Evolutionary conservation across 768 basidiomycete species (phyloP), one percentile per base, ranked within the genome.

Genomic region (Tylopilus vinaceipallidus): DNA sequence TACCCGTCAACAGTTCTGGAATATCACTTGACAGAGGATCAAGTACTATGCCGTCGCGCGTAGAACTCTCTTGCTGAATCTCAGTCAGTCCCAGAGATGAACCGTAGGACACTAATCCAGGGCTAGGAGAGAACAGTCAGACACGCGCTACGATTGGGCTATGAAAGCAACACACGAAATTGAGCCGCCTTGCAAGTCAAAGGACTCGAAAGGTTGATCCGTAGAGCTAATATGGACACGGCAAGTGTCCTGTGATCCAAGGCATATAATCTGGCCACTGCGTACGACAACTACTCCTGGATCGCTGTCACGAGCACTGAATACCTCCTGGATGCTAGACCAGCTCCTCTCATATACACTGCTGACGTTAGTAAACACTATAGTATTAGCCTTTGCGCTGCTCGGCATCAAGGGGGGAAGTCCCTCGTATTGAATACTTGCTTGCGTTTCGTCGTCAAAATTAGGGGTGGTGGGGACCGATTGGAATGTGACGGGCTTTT

Each of bases 181-280:
- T 2, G 80, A 75, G 6, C 90, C 90, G 14, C 86, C 84, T 47
- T 79, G 71, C 26, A 91, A 64, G 66, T 91, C 75, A 52, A 91
- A 67, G 22, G 65, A 57, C 56, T 74, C 65, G 57, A 69, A 66
- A 0, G 64, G 60, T 22, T 55, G 55, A 39, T 47, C 49, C 56
- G 39, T 26, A 17, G 52, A 52, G 8, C 19, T 27, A 38, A 50
- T 40, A 13, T 47, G 41, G 14, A 48, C 45, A 19, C 56, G 61
- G 59, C 70, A 73, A 36, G 51, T 59, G 30, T 56, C 47, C 6
- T 51, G 55, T 19, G 57, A 49, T 53, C 79, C 83, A 16, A 72
- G 63, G 65, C 88, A 90, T 3, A 63, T 54, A 26, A 91, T 62
- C 42, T 75, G 53, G 7, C 89, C 89, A 17, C 74, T 64, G 27